These are phyloP conservation scores for Allium sativum DNA, from an alignment of 106 monocot genomes.

Conservation along the genomic window DNA sequence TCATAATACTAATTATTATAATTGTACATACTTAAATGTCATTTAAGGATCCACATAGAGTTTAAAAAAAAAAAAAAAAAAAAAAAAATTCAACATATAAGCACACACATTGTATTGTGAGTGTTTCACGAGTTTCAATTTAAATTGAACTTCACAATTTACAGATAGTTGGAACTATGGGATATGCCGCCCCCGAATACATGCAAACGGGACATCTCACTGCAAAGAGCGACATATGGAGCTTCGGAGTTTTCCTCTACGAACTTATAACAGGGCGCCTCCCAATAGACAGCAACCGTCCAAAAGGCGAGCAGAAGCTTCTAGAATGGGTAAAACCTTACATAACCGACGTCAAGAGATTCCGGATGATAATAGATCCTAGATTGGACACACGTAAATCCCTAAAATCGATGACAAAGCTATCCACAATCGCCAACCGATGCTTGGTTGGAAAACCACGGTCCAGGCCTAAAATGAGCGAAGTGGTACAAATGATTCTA, in stretches of 20 bases:
- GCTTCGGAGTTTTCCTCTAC: slow-evolving; percentile 74
- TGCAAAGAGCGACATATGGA: slow-evolving; percentile 69
- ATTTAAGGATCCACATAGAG: too few relatives aligned
- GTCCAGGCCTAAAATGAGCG: slow-evolving; percentile 69
- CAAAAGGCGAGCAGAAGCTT: slow-evolving; percentile 68
- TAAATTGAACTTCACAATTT: too few relatives aligned
- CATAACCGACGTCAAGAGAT: slow-evolving; percentile 44
- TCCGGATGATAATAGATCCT: slow-evolving; percentile 65
- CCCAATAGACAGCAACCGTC: slow-evolving; percentile 58
- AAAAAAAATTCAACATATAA: too few relatives aligned
- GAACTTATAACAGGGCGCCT: slow-evolving; percentile 80
- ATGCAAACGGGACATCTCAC: slow-evolving; percentile 73
- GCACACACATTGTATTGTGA: too few relatives aligned
- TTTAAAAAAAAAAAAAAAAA: too few relatives aligned
- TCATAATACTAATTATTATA: too few relatives aligned
- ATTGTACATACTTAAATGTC: too few relatives aligned
- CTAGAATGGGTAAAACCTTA: slow-evolving; percentile 77
- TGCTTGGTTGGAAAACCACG: slow-evolving; percentile 51
- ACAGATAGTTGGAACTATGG: slow-evolving; percentile 72
- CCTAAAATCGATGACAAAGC: slow-evolving; percentile 47
- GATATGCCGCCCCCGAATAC: slow-evolving; percentile 88
- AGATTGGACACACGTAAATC: slow-evolving; percentile 39
- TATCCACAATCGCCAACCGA: slow-evolving; percentile 56
- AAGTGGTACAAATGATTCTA: slow-evolving; percentile 50
- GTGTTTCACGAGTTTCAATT: too few relatives aligned